Percentiles rank a stretch among this genome's conserved stretches.
phyloP scores from a whole-genome alignment of 192 early-diverging fungal species.

The Cladochytrium replicatum region DNA sequence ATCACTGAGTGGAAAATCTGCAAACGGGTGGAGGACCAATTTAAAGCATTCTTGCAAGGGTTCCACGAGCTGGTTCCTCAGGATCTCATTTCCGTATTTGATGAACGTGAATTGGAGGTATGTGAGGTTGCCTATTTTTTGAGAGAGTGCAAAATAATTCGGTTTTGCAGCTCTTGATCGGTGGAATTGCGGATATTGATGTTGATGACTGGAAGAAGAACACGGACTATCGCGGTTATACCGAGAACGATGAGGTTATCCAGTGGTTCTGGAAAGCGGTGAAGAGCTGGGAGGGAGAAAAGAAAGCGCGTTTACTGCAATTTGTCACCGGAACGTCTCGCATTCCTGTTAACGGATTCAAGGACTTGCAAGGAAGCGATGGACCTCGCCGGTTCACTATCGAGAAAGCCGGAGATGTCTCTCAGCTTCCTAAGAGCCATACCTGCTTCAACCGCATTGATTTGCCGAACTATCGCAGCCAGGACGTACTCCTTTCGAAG shows the following conservation, averaged over 20 bases:
- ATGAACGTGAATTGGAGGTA: constrained; percentile 89
- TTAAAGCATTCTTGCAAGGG: constrained; percentile 87
- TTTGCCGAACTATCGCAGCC: constrained; percentile 81
- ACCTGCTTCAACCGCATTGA: constrained; percentile 98
- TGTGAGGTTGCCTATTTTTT: no score
- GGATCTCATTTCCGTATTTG: constrained; percentile 91
- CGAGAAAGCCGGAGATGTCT: constrained; percentile 82
- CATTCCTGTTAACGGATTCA: constrained; percentile 98
- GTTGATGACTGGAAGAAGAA: constrained; percentile 98
- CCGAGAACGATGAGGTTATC: constrained; percentile 87
- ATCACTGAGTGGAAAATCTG: constrained; percentile 82
- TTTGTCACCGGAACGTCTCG: constrained; percentile 97
- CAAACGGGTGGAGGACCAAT: constrained; percentile 90
- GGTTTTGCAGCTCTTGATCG: constrained; percentile 73
- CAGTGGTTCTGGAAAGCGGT: constrained; percentile 95
- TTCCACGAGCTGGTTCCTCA: constrained; percentile 92
- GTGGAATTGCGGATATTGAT: constrained; percentile 93
- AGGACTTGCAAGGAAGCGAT: constrained; percentile 93
- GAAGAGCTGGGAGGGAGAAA: constrained; percentile 77
- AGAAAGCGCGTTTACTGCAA: constrained; percentile 88
- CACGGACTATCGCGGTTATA: constrained; percentile 95
- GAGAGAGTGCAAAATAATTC: no score
- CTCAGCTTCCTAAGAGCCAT: constrained; percentile 83
- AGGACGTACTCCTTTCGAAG: constrained; percentile 60
- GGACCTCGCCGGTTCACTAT: constrained; percentile 92